Percentiles rank a stretch among this genome's conserved stretches.
Evolutionary conservation across 1,284 basidiomycete species (phyloP).

Genomic region (Filobasidium uniguttulatum): DNA sequence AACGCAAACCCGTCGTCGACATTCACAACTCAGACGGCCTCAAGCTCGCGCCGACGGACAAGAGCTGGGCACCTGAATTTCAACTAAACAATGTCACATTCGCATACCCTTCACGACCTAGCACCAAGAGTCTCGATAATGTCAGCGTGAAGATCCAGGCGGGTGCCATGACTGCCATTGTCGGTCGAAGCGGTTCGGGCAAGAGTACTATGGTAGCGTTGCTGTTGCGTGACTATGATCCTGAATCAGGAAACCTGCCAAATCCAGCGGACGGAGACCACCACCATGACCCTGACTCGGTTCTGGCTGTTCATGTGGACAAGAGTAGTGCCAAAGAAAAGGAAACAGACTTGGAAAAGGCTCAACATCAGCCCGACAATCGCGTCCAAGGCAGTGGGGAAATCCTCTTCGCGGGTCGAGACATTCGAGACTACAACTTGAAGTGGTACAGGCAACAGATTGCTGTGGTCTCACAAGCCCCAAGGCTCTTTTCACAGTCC

Average conservation of each 20-base stretch:
- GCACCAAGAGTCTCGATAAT: constrained; percentile 45
- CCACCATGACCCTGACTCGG: background rate
- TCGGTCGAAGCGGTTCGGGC: constrained; percentile 37
- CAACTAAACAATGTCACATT: constrained; percentile 37
- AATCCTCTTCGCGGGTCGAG: constrained; percentile 53
- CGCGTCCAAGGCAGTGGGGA: background rate
- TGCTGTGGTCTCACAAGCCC: constrained; percentile 31
- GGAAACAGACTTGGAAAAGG: too few species aligned
- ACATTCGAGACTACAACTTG: constrained; percentile 66
- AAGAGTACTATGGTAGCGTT: constrained; percentile 39
- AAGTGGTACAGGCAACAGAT: constrained; percentile 85
- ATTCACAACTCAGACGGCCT: constrained; percentile 22
- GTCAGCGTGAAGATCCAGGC: constrained; percentile 30
- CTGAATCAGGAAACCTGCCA: constrained; percentile 18
- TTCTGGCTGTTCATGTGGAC: constrained; percentile 15
- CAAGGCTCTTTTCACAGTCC: constrained; percentile 54
- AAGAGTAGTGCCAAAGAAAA: constrained; percentile 12
- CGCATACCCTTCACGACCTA: constrained; percentile 37
- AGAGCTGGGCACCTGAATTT: constrained; percentile 36
- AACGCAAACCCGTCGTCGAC: constrained; percentile 29
- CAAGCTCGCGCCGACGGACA: constrained; percentile 8
- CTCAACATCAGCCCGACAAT: too few species aligned
- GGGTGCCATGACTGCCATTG: constrained; percentile 37
- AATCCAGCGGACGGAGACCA: constrained; percentile 10
- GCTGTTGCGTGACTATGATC: constrained; percentile 38